These are phyloP conservation scores for Micractinium conductrix DNA, from an alignment of 139 green algal species.

Conservation along the genomic window DNA sequence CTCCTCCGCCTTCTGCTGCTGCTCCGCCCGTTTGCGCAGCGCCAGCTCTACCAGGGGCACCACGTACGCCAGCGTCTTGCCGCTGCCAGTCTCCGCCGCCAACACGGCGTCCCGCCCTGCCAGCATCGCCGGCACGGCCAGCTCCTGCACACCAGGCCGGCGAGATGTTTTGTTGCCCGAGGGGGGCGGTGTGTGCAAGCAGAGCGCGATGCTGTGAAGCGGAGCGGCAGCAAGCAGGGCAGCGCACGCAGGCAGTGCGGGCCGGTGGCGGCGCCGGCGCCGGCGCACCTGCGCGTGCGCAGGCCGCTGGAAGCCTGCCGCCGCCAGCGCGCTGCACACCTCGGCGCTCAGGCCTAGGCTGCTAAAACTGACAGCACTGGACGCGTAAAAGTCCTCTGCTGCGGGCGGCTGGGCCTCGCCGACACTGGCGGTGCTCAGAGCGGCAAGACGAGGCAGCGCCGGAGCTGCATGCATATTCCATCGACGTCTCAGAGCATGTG, in stretches of 20 bases:
- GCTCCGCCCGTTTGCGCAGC: slow-evolving; percentile 39
- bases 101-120: slow-evolving; percentile 79
- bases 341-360: slow-evolving; percentile 47
- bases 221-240: neutral
- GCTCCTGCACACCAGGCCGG: slow-evolving; percentile 51
- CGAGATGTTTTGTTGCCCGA: neutral
- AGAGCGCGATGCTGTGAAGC: neutral
- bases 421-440: neutral
- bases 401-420: slow-evolving; percentile 17
- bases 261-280: neutral
- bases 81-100: slow-evolving; percentile 95
- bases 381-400: slow-evolving; percentile 61
- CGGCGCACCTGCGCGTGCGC: slow-evolving; percentile 62
- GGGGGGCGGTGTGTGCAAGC: neutral
- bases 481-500: neutral
- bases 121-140: slow-evolving; percentile 63
- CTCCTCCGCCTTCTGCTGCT: neutral
- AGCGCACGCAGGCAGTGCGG: neutral
- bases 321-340: slow-evolving; percentile 48
- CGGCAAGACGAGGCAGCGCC: neutral
- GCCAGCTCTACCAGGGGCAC: slow-evolving; percentile 74
- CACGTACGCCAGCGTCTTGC: slow-evolving; percentile 97
- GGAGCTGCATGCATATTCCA: neutral
- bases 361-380: slow-evolving; percentile 40
- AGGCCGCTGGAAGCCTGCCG: slow-evolving; percentile 52